These are phyloP conservation scores for Verticillium nonalfalfae DNA, from an alignment of 2,329 filamentous ascomycete species.

Conservation along the genomic window DNA sequence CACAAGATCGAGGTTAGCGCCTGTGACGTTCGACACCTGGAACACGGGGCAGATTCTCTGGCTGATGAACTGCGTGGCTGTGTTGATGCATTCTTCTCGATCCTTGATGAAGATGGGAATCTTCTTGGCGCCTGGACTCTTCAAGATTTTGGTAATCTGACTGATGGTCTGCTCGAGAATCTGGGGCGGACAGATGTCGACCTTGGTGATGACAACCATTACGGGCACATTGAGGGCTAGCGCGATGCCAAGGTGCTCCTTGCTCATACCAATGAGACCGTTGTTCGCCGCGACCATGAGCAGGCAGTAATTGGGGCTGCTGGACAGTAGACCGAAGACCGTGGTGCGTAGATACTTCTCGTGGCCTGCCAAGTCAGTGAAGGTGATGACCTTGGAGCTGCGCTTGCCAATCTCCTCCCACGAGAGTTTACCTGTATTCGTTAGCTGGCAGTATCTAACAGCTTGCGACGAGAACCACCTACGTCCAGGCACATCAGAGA, in stretches of 20 bases:
- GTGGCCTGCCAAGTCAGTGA: constrained; percentile 92
- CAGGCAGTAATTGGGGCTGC: constrained; percentile 93
- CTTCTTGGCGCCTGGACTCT: constrained; percentile 87
- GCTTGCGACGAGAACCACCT: constrained; percentile 30
- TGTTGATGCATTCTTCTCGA: constrained; percentile 87
- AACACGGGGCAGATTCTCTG: constrained; percentile 96
- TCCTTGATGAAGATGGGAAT: constrained; percentile 94
- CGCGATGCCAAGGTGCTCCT: constrained; percentile 94
- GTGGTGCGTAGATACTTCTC: constrained; percentile 93
- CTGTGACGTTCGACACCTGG: constrained; percentile 96
- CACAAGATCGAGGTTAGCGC: constrained; percentile 82
- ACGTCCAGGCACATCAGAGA: constrained; percentile 75
- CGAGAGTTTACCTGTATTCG: constrained; percentile 53
- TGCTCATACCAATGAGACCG: constrained; percentile 94
- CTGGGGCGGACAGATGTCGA: constrained; percentile 94
- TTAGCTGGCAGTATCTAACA: constrained; percentile 7
- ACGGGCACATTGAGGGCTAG: constrained; percentile 92
- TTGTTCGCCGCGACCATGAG: constrained; percentile 99
- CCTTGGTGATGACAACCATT: constrained; percentile 97
- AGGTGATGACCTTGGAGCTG: constrained; percentile 93
- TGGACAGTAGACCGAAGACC: constrained; percentile 89
- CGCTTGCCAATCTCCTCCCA: constrained; percentile 98
- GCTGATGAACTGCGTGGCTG: constrained; percentile 90
- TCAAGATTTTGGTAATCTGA: constrained; percentile 87
- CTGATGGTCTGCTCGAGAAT: constrained; percentile 90